phyloP scores from a whole-genome alignment of 2,329 filamentous ascomycete species.

The Pseudopithomyces chartarum region DNA sequence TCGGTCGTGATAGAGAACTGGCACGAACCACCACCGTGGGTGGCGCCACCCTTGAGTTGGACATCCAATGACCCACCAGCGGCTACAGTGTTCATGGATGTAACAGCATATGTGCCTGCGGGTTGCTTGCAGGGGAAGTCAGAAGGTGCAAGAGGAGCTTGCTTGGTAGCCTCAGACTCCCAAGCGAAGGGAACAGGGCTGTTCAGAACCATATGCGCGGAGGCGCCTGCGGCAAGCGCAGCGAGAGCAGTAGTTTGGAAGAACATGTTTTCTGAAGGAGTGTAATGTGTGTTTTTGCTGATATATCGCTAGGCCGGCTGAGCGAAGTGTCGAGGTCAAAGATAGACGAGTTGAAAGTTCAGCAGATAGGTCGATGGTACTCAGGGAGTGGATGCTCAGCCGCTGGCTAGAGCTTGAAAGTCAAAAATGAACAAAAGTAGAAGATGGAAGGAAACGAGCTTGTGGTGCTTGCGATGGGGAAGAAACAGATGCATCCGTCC shows the following conservation, averaged over 20 bases:
- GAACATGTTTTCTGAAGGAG: constrained; percentile 49
- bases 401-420: constrained; percentile 30
- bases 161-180: constrained; percentile 54
- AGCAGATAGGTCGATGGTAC: constrained; percentile 20
- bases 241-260: constrained; percentile 59
- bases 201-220: constrained; percentile 78
- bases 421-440: constrained; percentile 19
- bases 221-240: constrained; percentile 62
- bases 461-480: constrained; percentile 19
- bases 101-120: constrained; percentile 56
- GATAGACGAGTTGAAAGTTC: constrained; percentile 10
- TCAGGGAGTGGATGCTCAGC: constrained; percentile 22
- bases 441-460: constrained; percentile 18
- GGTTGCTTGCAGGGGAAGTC: constrained; percentile 85
- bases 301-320: constrained; percentile 47
- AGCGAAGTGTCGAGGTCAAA: constrained; percentile 28
- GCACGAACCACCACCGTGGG: constrained; percentile 91
- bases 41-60: constrained; percentile 57
- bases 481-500: constrained; percentile 15
- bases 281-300: constrained; percentile 26
- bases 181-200: constrained; percentile 67
- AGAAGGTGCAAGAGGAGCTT: constrained; percentile 64
- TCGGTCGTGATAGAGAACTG: constrained; percentile 88
- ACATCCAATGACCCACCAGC: constrained; percentile 56
- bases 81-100: constrained; percentile 61